phyloP scores from a whole-genome alignment of 2,329 filamentous ascomycete genomes.

The Alternaria triticimaculans region DNA sequence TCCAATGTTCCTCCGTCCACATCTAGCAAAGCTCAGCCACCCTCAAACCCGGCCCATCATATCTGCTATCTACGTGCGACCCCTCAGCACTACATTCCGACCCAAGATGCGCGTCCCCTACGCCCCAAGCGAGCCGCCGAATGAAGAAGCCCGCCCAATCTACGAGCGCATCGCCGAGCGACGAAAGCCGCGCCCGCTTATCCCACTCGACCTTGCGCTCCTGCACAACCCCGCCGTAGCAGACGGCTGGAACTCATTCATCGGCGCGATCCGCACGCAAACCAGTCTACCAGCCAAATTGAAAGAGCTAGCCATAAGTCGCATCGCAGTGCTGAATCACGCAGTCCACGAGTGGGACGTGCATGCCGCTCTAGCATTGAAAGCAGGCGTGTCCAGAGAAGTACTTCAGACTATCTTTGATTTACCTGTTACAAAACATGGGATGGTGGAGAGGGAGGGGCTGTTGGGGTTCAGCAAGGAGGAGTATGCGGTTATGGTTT shows the following conservation, averaged over 20 bases:
- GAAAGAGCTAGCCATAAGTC: constrained; percentile 79
- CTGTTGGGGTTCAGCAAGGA: constrained; percentile 47
- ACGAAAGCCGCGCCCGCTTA: constrained; percentile 59
- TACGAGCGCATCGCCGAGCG: constrained; percentile 61
- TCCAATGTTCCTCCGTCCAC: not conserved
- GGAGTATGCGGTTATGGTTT: constrained; percentile 74
- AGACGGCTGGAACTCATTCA: constrained; percentile 66
- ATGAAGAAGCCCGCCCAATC: constrained; percentile 56
- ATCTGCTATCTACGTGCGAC: not conserved
- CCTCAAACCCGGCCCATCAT: not conserved
- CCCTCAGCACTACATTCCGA: constrained; percentile 10
- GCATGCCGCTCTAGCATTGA: constrained; percentile 72
- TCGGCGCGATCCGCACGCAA: constrained; percentile 63
- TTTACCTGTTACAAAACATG: constrained; percentile 29
- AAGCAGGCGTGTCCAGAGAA: constrained; percentile 66
- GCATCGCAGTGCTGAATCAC: constrained; percentile 81
- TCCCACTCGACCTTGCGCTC: constrained; percentile 63
- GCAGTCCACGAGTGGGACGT: constrained; percentile 88
- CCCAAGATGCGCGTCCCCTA: constrained; percentile 63
- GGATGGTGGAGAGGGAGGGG: constrained; percentile 16
- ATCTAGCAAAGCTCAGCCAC: not conserved
- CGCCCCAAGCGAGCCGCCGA: constrained; percentile 57
- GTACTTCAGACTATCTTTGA: constrained; percentile 56
- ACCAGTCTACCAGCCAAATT: constrained; percentile 59
- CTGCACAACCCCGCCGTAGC: constrained; percentile 63